Evolutionary conservation across 768 basidiomycete species (phyloP).

Genomic region (Pilatotrama ljubarskyi): DNA sequence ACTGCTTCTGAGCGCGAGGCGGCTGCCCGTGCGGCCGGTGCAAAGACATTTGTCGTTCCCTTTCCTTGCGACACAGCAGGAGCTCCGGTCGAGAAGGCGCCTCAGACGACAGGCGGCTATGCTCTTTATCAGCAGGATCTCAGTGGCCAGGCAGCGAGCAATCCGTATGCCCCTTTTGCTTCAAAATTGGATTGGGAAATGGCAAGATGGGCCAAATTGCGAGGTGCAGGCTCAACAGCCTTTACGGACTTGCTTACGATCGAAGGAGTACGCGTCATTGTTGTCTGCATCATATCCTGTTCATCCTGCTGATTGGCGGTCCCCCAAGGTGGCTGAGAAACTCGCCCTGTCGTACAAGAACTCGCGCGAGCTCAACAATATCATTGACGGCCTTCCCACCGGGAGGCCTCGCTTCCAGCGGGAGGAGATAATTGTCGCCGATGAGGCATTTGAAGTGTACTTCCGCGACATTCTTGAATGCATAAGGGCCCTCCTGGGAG

Average conservation of each 20-base stretch:
- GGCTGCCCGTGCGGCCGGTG: neutral
- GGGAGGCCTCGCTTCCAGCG: conserved; percentile 29
- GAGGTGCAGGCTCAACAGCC: conserved; percentile 38
- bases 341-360: conserved; percentile 38
- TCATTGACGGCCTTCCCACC: conserved; percentile 36
- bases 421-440: conserved; percentile 30
- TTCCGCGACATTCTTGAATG: conserved; percentile 39
- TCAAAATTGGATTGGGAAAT: conserved; percentile 42
- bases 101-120: neutral
- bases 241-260: conserved; percentile 41
- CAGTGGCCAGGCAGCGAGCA: neutral
- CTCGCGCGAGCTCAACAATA: conserved; percentile 33
- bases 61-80: neutral
- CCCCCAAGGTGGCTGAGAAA: conserved; percentile 22
- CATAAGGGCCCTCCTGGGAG: conserved; percentile 35
- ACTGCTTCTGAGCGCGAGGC: neutral
- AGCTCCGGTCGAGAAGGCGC: neutral
- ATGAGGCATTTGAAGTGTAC: conserved; percentile 36
- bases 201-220: conserved; percentile 41
- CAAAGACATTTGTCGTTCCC: neutral
- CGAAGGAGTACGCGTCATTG: conserved; percentile 35
- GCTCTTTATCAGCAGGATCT: neutral
- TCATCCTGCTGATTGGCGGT: too few species aligned
- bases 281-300: too few species aligned
- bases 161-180: conserved; percentile 34